Percentiles rank a stretch among this genome's conserved stretches.
These are phyloP conservation scores for Nitzschia palea DNA, from an alignment of 108 stramenopile species.

Conservation along the genomic window DNA sequence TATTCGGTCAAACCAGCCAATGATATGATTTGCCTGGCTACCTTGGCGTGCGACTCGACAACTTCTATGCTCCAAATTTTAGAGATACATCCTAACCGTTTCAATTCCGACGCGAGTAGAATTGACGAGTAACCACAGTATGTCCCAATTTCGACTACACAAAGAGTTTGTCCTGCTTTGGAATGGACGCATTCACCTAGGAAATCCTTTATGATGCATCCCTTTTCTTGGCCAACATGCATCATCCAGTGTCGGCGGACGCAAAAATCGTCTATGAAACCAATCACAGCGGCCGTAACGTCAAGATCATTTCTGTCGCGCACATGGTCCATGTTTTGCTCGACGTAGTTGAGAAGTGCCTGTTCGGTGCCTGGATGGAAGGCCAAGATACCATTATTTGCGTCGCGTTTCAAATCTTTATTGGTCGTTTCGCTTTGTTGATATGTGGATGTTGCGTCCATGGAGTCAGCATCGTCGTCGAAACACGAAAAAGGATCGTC, in stretches of 20 bases:
- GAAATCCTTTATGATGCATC: constrained; percentile 35
- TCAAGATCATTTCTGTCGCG: constrained; percentile 5
- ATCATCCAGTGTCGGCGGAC: constrained; percentile 89
- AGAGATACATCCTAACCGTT: constrained; percentile 21
- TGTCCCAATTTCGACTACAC: constrained; percentile 78
- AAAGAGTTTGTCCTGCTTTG: constrained; percentile 18
- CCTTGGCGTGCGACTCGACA: constrained; percentile 39
- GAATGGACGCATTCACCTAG: constrained; percentile 23
- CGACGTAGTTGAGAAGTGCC: constrained; percentile 60
- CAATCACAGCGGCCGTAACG: constrained; percentile 38
- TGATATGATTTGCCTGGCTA: constrained; percentile 60
- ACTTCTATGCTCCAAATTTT: constrained; percentile 73
- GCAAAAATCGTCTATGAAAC: constrained; percentile 74
- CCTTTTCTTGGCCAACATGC: constrained; percentile 87
- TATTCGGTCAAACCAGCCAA: constrained; percentile 54
- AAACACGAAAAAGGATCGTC: constrained; percentile 52
- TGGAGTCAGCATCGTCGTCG: constrained; percentile 30
- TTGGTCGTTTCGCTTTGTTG: not conserved
- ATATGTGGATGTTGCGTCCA: not conserved
- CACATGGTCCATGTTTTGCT: constrained; percentile 26
- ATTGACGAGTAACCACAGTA: constrained; percentile 88
- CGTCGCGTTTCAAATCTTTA: constrained; percentile 32
- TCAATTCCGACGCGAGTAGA: constrained; percentile 44
- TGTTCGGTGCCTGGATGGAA: constrained; percentile 67
- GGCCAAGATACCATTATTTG: constrained; percentile 50